These are phyloP conservation scores for Rhizopus delemar DNA, from an alignment of 371 early-diverging fungal genomes.

Conservation along the genomic window DNA sequence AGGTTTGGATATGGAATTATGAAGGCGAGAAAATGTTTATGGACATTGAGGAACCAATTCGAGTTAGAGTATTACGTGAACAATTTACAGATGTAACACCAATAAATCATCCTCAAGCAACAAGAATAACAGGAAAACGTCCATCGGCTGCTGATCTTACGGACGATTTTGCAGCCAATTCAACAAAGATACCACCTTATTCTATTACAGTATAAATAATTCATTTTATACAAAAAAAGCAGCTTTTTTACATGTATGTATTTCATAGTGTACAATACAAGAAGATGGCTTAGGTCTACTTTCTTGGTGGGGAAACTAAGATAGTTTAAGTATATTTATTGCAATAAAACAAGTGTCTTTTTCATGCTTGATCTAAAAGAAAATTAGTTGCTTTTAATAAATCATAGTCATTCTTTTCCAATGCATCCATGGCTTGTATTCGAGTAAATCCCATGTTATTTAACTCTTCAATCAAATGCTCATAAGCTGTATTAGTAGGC, in stretches of 20 bases:
- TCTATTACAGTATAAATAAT: constrained; percentile 48
- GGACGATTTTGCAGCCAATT: constrained; percentile 58
- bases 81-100: constrained; percentile 81
- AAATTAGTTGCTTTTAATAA: constrained; percentile 79
- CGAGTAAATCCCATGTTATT: constrained; percentile 79
- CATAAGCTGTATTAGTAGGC: constrained; percentile 10
- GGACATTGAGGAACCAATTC: constrained; percentile 79
- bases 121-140: constrained; percentile 12
- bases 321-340: background rate
- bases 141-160: constrained; percentile 50
- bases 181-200: constrained; percentile 62
- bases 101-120: constrained; percentile 35
- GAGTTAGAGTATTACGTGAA: constrained; percentile 77
- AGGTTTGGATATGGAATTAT: constrained; percentile 89
- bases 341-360: constrained; percentile 1
- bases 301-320: constrained; percentile 72
- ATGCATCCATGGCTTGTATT: constrained; percentile 74
- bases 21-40: constrained; percentile 82
- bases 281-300: constrained; percentile 76
- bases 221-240: background rate
- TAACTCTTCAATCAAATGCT: constrained; percentile 49
- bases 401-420: constrained; percentile 80
- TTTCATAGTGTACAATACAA: constrained; percentile 60
- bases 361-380: constrained; percentile 63
- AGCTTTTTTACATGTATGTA: background rate